phyloP scores from a whole-genome alignment of 1,139 yeast species.

The Candida freyschussii region DNA sequence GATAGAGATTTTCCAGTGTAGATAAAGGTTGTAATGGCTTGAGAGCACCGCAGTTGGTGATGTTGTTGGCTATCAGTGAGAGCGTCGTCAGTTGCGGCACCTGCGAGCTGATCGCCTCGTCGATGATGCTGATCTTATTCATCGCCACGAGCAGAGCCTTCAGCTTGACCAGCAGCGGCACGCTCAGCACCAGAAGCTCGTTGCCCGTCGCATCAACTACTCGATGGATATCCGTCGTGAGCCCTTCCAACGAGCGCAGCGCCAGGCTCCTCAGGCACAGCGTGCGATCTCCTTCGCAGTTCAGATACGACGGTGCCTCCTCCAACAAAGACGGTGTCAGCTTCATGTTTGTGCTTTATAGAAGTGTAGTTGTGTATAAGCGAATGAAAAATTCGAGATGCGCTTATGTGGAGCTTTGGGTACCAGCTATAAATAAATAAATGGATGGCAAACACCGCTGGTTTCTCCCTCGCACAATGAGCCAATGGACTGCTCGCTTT shows the following conservation, averaged over 20 bases:
- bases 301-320: slow-evolving; percentile 48
- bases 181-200: slow-evolving; percentile 47
- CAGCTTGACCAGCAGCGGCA: slow-evolving; percentile 45
- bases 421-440: too few relatives aligned
- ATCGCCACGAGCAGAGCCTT: slow-evolving; percentile 51
- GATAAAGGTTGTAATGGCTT: slow-evolving; percentile 34
- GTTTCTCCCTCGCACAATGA: too few relatives aligned
- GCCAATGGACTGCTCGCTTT: slow-evolving; percentile 58
- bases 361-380: too few relatives aligned
- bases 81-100: slow-evolving; percentile 46
- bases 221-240: slow-evolving; percentile 41
- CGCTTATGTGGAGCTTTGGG: too few relatives aligned
- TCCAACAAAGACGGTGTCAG: slow-evolving; percentile 44
- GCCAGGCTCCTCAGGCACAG: slow-evolving; percentile 37
- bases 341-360: too few relatives aligned
- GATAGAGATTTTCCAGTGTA: slow-evolving; percentile 42
- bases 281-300: slow-evolving; percentile 41
- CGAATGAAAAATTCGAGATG: too few relatives aligned
- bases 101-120: slow-evolving; percentile 27
- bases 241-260: slow-evolving; percentile 38
- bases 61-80: slow-evolving; percentile 48
- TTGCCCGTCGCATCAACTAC: slow-evolving; percentile 68
- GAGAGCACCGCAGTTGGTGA: slow-evolving; percentile 39
- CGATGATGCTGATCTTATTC: slow-evolving; percentile 47
- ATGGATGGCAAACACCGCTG: too few relatives aligned